These are phyloP conservation scores for Panicum miliaceum DNA, from an alignment of 176 grass and related monocot species.

Conservation along the genomic window DNA sequence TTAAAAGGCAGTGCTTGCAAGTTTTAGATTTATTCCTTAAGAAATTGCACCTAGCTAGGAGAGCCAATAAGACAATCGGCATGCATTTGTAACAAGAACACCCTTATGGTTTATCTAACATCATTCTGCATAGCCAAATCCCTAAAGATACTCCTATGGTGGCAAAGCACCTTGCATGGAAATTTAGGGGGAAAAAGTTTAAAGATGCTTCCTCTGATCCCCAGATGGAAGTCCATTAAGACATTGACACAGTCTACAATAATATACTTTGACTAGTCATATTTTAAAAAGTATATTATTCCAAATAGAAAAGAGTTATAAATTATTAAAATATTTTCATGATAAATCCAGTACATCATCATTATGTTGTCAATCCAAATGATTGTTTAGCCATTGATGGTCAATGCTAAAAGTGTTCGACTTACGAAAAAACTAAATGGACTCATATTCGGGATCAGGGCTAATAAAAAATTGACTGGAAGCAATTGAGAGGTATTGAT, in stretches of 20 bases:
- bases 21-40: not conserved
- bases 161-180: not conserved
- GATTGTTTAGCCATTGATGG: not conserved
- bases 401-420: not conserved
- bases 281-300: not conserved
- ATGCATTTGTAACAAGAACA: not conserved
- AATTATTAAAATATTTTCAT: not conserved
- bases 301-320: not conserved
- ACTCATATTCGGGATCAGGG: not conserved
- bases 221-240: not conserved
- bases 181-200: not conserved
- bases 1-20: not conserved
- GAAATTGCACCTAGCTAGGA: not conserved
- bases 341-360: not conserved
- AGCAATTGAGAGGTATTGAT: conserved; percentile 22
- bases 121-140: conserved; percentile 5
- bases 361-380: not conserved
- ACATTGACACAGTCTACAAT: not conserved
- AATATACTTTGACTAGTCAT: not conserved
- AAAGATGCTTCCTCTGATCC: conserved; percentile 1
- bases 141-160: not conserved
- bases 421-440: conserved; percentile 1
- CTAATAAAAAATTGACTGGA: conserved; percentile 22
- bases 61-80: not conserved
- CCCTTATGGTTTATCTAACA: not conserved